Percentiles rank a stretch among this genome's conserved stretches.
phyloP scores from a whole-genome alignment of 2,329 filamentous ascomycete genomes.

The Plenodomus biglobosus region DNA sequence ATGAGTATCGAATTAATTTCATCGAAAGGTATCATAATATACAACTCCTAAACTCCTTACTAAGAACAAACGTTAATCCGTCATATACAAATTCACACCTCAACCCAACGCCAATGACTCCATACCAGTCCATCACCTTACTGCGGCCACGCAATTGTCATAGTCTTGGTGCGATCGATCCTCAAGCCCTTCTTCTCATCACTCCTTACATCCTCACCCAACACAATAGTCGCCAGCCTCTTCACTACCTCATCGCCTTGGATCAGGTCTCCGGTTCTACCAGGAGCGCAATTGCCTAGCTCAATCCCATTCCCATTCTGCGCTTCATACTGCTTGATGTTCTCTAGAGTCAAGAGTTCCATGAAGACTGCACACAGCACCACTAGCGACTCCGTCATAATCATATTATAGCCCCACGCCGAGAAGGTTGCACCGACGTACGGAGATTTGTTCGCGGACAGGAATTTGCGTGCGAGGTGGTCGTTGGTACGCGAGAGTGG shows the following conservation, averaged over 20 bases:
- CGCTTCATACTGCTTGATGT: slow-evolving; percentile 30
- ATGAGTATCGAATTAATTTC: neutral
- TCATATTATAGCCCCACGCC: slow-evolving; percentile 42
- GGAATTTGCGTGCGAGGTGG: slow-evolving; percentile 30
- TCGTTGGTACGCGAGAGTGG: slow-evolving; percentile 33
- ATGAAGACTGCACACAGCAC: slow-evolving; percentile 41
- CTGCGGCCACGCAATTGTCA: slow-evolving; percentile 20
- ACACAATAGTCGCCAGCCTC: slow-evolving; percentile 37
- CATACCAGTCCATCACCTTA: slow-evolving; percentile 1
- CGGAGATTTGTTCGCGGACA: slow-evolving; percentile 19
- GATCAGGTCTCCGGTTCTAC: slow-evolving; percentile 25
- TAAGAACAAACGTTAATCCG: neutral
- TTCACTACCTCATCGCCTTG: slow-evolving; percentile 29
- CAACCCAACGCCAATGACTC: neutral
- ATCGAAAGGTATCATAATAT: neutral
- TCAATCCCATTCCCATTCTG: slow-evolving; percentile 28
- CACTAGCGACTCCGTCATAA: slow-evolving; percentile 35
- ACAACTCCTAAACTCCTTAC: neutral
- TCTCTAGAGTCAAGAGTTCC: slow-evolving; percentile 33
- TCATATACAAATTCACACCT: neutral
- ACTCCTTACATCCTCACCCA: slow-evolving; percentile 36
- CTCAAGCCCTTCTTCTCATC: slow-evolving; percentile 38
- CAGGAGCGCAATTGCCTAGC: slow-evolving; percentile 32
- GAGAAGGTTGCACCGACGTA: slow-evolving; percentile 34
- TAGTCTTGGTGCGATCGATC: slow-evolving; percentile 19